Evolutionary conservation across 345 rosid genomes (phyloP).

Genomic region (Physaria fendleri): DNA sequence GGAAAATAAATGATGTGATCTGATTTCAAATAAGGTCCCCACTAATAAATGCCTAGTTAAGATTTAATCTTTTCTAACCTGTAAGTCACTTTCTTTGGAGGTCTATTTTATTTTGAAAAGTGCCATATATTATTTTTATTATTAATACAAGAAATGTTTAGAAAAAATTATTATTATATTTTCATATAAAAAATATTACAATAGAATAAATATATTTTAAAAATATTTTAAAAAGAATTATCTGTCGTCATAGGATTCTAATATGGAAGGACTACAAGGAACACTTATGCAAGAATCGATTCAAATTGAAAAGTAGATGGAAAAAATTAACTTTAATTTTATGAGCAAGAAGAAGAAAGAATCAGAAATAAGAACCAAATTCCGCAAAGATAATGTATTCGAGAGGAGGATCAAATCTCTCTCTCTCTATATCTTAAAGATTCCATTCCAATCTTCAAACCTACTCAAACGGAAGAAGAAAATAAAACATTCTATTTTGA

Average conservation of each 20-base stretch:
- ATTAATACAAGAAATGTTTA: too few species aligned
- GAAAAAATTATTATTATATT: too few species aligned
- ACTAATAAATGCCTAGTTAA: background rate
- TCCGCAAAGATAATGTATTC: conserved; percentile 23
- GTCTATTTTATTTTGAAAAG: background rate
- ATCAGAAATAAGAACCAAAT: conserved; percentile 18
- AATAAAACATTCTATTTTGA: conserved; percentile 23
- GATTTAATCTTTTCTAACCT: background rate
- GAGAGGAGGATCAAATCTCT: conserved; percentile 29
- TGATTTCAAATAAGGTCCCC: conserved; percentile 19
- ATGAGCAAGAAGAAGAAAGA: conserved; percentile 12
- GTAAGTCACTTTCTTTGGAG: background rate
- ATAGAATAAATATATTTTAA: background rate
- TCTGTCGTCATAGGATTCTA: conserved; percentile 23
- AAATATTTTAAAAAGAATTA: background rate
- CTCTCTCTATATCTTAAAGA: conserved; percentile 12
- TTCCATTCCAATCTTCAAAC: conserved; percentile 33
- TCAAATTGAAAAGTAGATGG: conserved; percentile 8
- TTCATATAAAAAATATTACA: too few species aligned
- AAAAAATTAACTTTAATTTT: conserved; percentile 14
- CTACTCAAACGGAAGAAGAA: conserved; percentile 10
- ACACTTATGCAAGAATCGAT: conserved; percentile 16
- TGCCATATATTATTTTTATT: too few species aligned
- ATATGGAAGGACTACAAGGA: conserved; percentile 10
- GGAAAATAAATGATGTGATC: conserved; percentile 22